Evolutionary conservation across 441 rosid species (phyloP).

Genomic region (Populus hybrid): DNA sequence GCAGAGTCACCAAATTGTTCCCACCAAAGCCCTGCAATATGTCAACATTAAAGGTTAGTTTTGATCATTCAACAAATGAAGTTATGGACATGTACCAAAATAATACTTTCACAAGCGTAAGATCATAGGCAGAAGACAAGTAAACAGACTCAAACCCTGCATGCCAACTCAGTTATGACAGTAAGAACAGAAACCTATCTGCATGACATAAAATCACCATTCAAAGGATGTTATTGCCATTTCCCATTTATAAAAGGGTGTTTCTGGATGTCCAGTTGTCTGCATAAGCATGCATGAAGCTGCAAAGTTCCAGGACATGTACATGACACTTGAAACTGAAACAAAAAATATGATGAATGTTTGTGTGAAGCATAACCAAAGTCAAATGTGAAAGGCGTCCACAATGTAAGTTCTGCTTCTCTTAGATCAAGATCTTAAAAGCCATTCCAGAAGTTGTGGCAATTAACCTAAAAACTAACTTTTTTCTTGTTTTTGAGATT

Average conservation of each 20-base stretch:
- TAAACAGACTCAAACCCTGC: background rate
- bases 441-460: background rate
- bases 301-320: background rate
- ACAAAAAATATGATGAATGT: background rate
- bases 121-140: background rate
- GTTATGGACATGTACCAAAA: background rate
- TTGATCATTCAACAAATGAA: constrained; percentile 9
- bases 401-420: background rate
- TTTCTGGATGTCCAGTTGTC: background rate
- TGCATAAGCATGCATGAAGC: background rate
- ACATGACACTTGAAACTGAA: background rate
- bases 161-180: background rate
- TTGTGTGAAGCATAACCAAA: background rate
- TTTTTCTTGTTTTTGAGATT: background rate
- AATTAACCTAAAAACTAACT: background rate
- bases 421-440: background rate
- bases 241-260: background rate
- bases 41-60: background rate
- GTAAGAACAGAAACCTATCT: background rate
- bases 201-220: background rate
- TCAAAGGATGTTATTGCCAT: background rate
- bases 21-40: constrained; percentile 80
- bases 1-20: constrained; percentile 92
- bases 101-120: constrained; percentile 1
- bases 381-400: background rate